Evolutionary conservation across 1,284 basidiomycete genomes (phyloP).

Genomic region (Puccinia polysora): DNA sequence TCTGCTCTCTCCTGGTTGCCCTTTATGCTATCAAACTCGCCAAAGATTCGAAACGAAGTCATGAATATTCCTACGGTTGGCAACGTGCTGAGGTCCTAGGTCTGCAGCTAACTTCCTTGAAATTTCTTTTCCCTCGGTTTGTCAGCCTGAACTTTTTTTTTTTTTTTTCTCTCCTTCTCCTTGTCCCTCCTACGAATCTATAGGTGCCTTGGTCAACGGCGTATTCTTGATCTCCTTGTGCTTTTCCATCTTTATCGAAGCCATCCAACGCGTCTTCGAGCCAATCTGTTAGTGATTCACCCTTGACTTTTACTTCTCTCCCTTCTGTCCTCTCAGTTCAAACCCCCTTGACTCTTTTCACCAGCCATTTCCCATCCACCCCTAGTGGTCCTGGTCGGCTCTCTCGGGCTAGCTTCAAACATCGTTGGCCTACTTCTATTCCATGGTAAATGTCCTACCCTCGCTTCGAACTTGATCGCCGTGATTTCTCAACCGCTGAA

Average conservation of each 20-base stretch:
- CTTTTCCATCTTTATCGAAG: constrained; percentile 91
- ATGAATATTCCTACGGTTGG: constrained; percentile 86
- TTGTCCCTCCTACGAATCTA: too few species aligned
- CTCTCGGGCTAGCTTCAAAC: constrained; percentile 82
- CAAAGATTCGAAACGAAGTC: constrained; percentile 54
- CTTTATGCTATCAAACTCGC: constrained; percentile 66
- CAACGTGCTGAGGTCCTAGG: constrained; percentile 98
- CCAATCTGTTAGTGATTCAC: constrained; percentile 8
- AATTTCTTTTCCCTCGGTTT: background rate
- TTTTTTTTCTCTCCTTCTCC: constrained; percentile 51
- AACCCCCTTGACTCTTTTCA: constrained; percentile 23
- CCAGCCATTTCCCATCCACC: constrained; percentile 84
- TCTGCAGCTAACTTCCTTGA: constrained; percentile 50
- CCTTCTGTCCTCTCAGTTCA: constrained; percentile 10
- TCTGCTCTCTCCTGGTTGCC: constrained; percentile 88
- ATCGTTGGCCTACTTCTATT: constrained; percentile 90
- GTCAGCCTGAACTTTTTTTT: background rate
- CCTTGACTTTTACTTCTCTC: background rate
- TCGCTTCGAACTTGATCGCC: background rate
- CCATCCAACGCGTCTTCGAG: constrained; percentile 64
- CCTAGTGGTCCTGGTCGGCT: constrained; percentile 84
- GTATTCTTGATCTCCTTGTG: constrained; percentile 93
- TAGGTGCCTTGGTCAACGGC: constrained; percentile 71
- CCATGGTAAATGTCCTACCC: constrained; percentile 81
- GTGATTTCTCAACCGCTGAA: constrained; percentile 10